Evolutionary conservation across 2,329 filamentous ascomycete species (phyloP).

Genomic region (Colletotrichum agaves): DNA sequence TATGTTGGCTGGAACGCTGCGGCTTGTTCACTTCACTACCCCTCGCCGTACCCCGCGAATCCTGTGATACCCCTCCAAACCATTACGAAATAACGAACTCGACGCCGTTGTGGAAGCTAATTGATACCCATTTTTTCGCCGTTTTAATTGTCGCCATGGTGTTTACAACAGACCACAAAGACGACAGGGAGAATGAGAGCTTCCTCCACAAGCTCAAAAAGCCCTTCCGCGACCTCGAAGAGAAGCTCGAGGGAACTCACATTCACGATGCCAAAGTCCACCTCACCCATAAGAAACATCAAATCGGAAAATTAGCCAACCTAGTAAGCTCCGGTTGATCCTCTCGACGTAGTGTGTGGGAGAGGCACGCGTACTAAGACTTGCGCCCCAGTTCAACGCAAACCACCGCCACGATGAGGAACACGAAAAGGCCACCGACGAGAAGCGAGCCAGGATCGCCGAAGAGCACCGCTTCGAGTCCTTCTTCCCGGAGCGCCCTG

Average conservation of each 20-base stretch:
- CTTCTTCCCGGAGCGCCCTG: constrained; percentile 87
- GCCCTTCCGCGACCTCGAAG: constrained; percentile 58
- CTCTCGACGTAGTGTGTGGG: not conserved
- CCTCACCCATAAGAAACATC: constrained; percentile 71
- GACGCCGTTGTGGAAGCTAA: constrained; percentile 4
- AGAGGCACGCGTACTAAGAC: constrained; percentile 18
- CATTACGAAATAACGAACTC: constrained; percentile 11
- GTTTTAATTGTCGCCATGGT: constrained; percentile 8
- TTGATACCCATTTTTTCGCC: constrained; percentile 3
- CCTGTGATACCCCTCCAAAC: constrained; percentile 27
- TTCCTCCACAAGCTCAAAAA: constrained; percentile 61
- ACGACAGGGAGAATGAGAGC: constrained; percentile 44
- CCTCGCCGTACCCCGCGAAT: constrained; percentile 13
- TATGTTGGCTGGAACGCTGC: constrained; percentile 20
- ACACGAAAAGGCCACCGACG: constrained; percentile 86
- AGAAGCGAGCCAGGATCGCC: constrained; percentile 77
- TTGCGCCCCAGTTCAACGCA: constrained; percentile 73
- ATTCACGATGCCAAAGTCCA: constrained; percentile 67
- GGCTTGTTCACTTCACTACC: constrained; percentile 16
- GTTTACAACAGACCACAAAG: constrained; percentile 34
- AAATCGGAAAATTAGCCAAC: constrained; percentile 72
- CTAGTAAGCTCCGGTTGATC: constrained; percentile 55
- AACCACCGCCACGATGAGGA: constrained; percentile 95
- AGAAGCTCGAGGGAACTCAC: constrained; percentile 65
- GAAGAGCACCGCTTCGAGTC: constrained; percentile 87